Evolutionary conservation across 306 rosid species (phyloP).

Genomic region (Rosa persica): DNA sequence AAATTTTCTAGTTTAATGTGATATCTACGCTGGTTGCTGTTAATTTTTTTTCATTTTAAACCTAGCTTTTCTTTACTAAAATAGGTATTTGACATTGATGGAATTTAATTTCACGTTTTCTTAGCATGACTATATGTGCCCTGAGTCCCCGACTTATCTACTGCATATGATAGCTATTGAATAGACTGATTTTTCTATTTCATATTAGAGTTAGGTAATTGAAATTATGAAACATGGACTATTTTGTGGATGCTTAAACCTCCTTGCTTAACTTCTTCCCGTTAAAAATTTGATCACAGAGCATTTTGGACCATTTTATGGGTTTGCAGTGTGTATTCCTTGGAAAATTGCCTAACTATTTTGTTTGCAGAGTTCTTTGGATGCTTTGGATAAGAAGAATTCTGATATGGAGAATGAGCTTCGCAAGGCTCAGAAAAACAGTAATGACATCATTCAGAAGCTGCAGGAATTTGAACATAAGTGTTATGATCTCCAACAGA

Average conservation of each 20-base stretch:
- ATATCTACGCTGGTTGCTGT: background rate
- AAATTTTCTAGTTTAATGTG: background rate
- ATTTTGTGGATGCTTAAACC: background rate
- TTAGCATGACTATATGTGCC: background rate
- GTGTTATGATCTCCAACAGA: conserved; percentile 69
- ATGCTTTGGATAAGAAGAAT: conserved; percentile 67
- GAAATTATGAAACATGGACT: background rate
- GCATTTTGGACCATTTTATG: background rate
- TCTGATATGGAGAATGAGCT: conserved; percentile 55
- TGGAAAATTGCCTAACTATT: conserved; percentile 19
- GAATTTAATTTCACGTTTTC: background rate
- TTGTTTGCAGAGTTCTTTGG: conserved; percentile 58
- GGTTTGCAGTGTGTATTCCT: background rate
- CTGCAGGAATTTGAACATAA: conserved; percentile 63
- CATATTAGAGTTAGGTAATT: background rate
- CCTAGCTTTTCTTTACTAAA: background rate
- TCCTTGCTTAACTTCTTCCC: too few species aligned
- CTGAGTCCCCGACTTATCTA: too few species aligned
- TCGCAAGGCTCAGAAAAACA: conserved; percentile 52
- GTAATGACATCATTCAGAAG: conserved; percentile 50
- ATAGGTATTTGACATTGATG: background rate
- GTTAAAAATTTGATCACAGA: background rate
- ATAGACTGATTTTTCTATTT: background rate
- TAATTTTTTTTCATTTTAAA: background rate
- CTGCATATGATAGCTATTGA: background rate